Base-by-base conservation (phyloP, 371 early-diverging fungal species). In the Actinomortierella ambigua region DNA sequence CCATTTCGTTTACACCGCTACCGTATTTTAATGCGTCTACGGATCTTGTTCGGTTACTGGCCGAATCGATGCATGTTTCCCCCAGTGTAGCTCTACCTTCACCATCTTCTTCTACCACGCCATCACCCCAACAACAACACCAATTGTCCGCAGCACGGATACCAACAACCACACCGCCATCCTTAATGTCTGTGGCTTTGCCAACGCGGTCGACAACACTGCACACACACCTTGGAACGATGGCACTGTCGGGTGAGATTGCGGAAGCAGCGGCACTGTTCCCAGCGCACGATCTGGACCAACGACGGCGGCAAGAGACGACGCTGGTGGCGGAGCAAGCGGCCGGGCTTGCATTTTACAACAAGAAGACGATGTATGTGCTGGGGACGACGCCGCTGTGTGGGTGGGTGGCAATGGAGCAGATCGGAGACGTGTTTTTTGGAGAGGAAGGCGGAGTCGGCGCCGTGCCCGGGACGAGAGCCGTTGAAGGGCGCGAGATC, bases 271-370 rank as follows among this genome's bases (percentile, higher is more conserved):
- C 73, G 5, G 50, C 73, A 2, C 28, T 66, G 24, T 73, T 66
- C 26, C 73, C 73, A 27, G 73, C 73, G 9, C 65, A 63, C 41
- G 68, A 67, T 69, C 79, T 40, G 26, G 68, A 27, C 39, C 79
- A 48, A 69, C 79, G 17, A 58, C 29, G 27, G 67, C 83, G 64
- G 11, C 69, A 51, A 18, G 78, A 80, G 48, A 26, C 79, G 44
- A 43, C 62, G 18, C 59, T 68, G 11, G 57, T 67, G n/a, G 67
- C 71, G n/a, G 64, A 79, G 51, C 69, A 71, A 1, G 67, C 85
- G 14, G 88, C 85, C 65, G 88, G 88, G 0, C 59, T 86, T 3
- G 66, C 86, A 20, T 81, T 88, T 50, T 88, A 83, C 76, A 85
- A 85, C 64, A 78, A 78, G 39, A 73, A 80, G 58, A 77, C 84